Evolutionary conservation across 305 asterid species (phyloP), one percentile per base, ranked within the genome.

Genomic region (Fraxinus dipetala): DNA sequence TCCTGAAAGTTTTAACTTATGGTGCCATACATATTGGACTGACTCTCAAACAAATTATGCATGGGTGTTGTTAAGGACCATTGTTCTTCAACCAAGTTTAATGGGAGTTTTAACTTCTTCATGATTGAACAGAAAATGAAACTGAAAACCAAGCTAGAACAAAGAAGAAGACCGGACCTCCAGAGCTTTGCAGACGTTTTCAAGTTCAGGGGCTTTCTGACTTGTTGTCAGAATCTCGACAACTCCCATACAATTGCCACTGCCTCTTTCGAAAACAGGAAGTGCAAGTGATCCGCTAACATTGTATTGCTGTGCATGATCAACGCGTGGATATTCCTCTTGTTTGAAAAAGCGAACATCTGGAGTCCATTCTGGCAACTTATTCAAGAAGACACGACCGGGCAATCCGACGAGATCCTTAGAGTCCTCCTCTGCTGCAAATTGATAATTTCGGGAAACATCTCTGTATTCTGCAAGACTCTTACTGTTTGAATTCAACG

Each of bases 301-400:
- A 63, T 91, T 87, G 76, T 70, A 82, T 85, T 77, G 88, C 80
- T 84, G 92, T 0, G 98, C 98, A 45, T 92, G 82, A 30, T 6
- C 86, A 78, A 93, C 86, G 1, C 98, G 90, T 0, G 95, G 93
- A 80, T 92, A 93, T 83, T 94, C 97, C 80, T 94, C 98, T 6
- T 80, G 73, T 54, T 78, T 88, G 89, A 93, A 93, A 54, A 85
- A 92, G 0, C 93, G 98, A 79, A 94, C 97, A 86, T 94, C 97
- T 0, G 98, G 98, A 2, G 98, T 93, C 93, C 97, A 93, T 76
- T 93, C 97, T 1, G 98, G 97, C 82, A 89, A 84, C 88, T 90
- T 91, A 61, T 89, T 94, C 90, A 90, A 84, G 93, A 91, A 94
- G 38, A 94, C 98, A 2, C 98, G 92, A 3, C 97, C 97, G 0